These are phyloP conservation scores for Globisporangium radiosum DNA, from an alignment of 352 stramenopile genomes.

Conservation along the genomic window DNA sequence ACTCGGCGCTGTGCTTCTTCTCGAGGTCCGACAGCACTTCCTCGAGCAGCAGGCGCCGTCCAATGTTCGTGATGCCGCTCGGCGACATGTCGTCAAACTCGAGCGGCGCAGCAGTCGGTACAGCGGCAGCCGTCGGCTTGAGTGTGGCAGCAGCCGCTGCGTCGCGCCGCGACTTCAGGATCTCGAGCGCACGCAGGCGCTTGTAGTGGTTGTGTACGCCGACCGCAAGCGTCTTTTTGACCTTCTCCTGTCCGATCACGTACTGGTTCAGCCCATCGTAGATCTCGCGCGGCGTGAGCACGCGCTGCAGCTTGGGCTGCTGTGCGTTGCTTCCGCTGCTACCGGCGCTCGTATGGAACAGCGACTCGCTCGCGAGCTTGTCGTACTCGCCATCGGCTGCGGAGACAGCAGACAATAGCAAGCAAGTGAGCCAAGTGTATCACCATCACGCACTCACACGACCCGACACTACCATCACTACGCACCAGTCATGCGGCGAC, in stretches of 20 bases:
- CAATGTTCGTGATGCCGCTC: constrained; percentile 17
- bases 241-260: constrained; percentile 95
- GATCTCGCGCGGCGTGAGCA: constrained; percentile 91
- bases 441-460: too few relatives aligned
- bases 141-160: constrained; percentile 15
- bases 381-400: constrained; percentile 56
- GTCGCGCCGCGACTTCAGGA: constrained; percentile 41
- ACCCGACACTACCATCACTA: too few relatives aligned
- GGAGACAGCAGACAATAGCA: too few relatives aligned
- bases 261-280: constrained; percentile 94
- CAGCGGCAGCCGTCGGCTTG: constrained; percentile 10
- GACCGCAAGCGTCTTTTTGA: constrained; percentile 95
- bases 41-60: constrained; percentile 51
- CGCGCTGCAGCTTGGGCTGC: constrained; percentile 25
- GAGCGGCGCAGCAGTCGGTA: constrained; percentile 26
- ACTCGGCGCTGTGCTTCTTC: constrained; percentile 20
- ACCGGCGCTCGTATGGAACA: constrained; percentile 13
- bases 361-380: constrained; percentile 61
- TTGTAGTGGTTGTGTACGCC: constrained; percentile 99
- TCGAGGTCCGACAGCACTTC: constrained; percentile 49
- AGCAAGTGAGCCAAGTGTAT: too few relatives aligned
- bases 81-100: constrained; percentile 26
- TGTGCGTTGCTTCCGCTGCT: constrained; percentile 12
- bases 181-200: constrained; percentile 72
- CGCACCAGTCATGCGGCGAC: constrained; percentile 40